Conservation (phyloP, 148 eudicot species). For the Arctostaphylos glauca region DNA sequence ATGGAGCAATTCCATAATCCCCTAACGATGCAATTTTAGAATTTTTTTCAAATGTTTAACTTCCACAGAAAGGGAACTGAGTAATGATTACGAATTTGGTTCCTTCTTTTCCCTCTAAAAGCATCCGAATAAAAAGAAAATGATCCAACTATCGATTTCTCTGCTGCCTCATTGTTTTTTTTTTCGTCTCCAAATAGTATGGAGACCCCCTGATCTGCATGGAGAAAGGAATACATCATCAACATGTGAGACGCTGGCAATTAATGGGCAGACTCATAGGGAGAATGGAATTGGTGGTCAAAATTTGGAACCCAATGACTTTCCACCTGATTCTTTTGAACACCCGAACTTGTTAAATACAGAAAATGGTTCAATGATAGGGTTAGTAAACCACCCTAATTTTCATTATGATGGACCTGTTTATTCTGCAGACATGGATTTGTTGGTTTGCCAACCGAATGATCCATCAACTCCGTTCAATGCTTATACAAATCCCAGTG, state of each 20-base stretch:
- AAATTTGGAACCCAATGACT: background rate
- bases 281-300: background rate
- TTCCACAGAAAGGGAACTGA: too few relatives aligned
- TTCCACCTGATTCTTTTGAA: background rate
- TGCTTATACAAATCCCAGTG: background rate
- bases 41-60: too few relatives aligned
- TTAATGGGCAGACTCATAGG: too few relatives aligned
- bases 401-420: background rate
- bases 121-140: too few relatives aligned
- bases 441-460: too few relatives aligned
- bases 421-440: background rate
- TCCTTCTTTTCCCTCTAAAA: too few relatives aligned
- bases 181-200: conserved; percentile 31
- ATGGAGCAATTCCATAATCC: too few relatives aligned
- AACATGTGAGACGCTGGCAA: too few relatives aligned
- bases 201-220: conserved; percentile 35
- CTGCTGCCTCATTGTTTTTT: conserved; percentile 12
- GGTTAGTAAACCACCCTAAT: background rate
- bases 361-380: too few relatives aligned
- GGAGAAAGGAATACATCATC: conserved; percentile 33
- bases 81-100: too few relatives aligned
- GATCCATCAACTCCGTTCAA: background rate
- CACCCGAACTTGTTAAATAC: background rate
- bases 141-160: conserved; percentile 24
- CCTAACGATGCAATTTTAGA: too few relatives aligned